Conservation (phyloP, 2,329 filamentous ascomycete genomes). For the Ceratocystis huliohia region DNA sequence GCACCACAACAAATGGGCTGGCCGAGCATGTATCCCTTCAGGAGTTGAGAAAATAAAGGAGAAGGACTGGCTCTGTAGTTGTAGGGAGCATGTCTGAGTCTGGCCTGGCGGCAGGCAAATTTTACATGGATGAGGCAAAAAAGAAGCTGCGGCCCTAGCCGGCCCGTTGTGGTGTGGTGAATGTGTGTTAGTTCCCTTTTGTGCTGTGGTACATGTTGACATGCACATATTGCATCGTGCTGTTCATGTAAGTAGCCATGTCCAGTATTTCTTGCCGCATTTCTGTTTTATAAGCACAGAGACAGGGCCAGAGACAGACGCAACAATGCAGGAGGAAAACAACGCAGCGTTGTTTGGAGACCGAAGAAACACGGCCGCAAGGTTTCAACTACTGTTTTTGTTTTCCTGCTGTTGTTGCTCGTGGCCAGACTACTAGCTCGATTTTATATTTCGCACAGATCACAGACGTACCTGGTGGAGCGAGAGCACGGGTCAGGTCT, state of each 20-base stretch:
- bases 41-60: background rate
- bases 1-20: background rate
- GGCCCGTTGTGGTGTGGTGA: background rate
- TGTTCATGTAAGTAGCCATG: background rate
- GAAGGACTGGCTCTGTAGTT: background rate
- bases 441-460: background rate
- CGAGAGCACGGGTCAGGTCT: background rate
- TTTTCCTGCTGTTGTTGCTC: too few relatives aligned
- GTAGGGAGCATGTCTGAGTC: background rate
- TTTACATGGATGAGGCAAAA: background rate
- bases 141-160: background rate
- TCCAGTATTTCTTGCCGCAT: background rate
- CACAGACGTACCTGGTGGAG: background rate
- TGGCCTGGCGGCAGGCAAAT: background rate
- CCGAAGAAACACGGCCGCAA: too few relatives aligned
- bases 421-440: background rate
- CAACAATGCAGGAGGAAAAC: too few relatives aligned
- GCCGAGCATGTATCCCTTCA: background rate
- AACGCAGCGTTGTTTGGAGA: too few relatives aligned
- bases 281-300: background rate
- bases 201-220: background rate
- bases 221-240: background rate
- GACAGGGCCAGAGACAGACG: too few relatives aligned
- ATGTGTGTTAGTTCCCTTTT: background rate
- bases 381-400: too few relatives aligned